These are phyloP conservation scores for Ceratobasidium theobromae DNA, from an alignment of 1,284 basidiomycete species.

Conservation along the genomic window DNA sequence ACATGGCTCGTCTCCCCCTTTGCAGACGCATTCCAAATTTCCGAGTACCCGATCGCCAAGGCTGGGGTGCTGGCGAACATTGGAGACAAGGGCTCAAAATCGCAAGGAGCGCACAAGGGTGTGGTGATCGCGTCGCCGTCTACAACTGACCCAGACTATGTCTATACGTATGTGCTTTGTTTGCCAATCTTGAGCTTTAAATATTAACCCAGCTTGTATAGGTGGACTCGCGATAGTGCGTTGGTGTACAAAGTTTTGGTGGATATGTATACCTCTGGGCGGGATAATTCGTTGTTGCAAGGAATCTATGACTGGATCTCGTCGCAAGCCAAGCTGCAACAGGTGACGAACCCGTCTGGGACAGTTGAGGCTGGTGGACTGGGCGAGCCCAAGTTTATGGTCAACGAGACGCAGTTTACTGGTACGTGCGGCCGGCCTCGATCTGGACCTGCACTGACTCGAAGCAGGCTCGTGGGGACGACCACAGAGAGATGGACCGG, in stretches of 20 bases:
- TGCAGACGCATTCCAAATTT: constrained; percentile 28
- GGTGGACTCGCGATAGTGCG: constrained; percentile 15
- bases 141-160: constrained; percentile 35
- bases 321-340: constrained; percentile 34
- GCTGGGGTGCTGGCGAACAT: constrained; percentile 33
- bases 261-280: constrained; percentile 34
- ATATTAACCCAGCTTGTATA: background rate
- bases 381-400: constrained; percentile 42
- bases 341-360: constrained; percentile 58
- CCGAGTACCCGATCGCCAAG: constrained; percentile 29
- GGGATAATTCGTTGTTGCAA: constrained; percentile 32
- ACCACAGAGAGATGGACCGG: constrained; percentile 43
- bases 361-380: constrained; percentile 53
- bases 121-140: constrained; percentile 32
- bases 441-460: background rate
- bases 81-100: constrained; percentile 17
- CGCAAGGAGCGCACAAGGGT: constrained; percentile 31
- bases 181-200: background rate
- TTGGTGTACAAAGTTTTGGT: constrained; percentile 37
- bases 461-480: constrained; percentile 33
- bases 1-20: no score
- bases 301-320: constrained; percentile 36
- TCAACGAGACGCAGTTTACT: constrained; percentile 40
- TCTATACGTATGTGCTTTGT: constrained; percentile 32
- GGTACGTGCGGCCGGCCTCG: constrained; percentile 3